These are phyloP conservation scores for Penicillium sp. DNA, from an alignment of 2,329 filamentous ascomycete genomes.

Conservation along the genomic window DNA sequence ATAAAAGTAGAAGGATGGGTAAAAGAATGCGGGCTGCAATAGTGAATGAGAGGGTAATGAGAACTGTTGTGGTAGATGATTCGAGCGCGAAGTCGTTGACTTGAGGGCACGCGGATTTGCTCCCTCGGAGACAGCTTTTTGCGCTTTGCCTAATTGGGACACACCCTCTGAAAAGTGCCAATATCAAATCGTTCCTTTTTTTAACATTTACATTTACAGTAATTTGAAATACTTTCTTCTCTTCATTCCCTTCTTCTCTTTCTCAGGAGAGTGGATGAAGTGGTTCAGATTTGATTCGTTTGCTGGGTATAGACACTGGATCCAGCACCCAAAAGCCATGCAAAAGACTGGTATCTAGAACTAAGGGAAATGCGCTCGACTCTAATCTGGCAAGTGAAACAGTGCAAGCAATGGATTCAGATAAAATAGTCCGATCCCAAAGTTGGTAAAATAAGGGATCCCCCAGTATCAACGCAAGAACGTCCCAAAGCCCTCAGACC, in stretches of 20 bases:
- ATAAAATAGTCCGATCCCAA: conserved; percentile 3
- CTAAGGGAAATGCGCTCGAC: not conserved
- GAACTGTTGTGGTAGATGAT: conserved; percentile 2
- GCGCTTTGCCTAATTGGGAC: conserved; percentile 26
- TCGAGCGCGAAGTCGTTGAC: conserved; percentile 6
- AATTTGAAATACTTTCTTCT: not conserved
- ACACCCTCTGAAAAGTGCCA: conserved; percentile 1
- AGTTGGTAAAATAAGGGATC: not conserved
- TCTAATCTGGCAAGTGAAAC: not conserved
- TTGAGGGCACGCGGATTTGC: conserved; percentile 21
- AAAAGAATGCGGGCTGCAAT: not conserved
- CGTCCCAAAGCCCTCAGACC: not conserved
- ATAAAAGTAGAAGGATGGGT: not conserved
- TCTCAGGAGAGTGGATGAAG: not conserved
- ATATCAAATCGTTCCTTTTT: not conserved
- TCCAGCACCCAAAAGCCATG: not conserved
- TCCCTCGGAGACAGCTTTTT: conserved; percentile 22
- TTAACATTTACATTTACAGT: not conserved
- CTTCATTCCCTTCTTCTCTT: not conserved
- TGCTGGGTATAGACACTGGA: not conserved
- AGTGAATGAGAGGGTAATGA: not conserved
- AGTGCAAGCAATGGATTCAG: conserved; percentile 7
- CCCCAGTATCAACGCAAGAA: conserved; percentile 1
- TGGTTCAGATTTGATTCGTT: conserved; percentile 10
- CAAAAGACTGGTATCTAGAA: conserved; percentile 3